Evolutionary conservation across 1,139 yeast genomes (phyloP), one percentile per base, ranked within the genome.

Genomic region (Suhomyces taliae): DNA sequence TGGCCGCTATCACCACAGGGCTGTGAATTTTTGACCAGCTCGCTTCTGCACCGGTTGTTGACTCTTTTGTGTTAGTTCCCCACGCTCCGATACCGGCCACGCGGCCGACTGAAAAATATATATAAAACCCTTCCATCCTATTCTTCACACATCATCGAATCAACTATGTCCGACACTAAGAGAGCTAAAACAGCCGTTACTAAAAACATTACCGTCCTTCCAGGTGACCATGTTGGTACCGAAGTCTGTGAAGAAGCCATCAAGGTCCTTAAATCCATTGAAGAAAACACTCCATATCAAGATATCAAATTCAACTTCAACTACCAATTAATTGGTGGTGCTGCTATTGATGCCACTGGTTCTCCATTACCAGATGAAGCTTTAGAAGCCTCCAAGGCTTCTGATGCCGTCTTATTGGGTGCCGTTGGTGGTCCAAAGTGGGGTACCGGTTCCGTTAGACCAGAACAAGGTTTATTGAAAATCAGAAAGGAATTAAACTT

Each of bases 401-500:
- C 98, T 1, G 96, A 93, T 65, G 99, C 99, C 34, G 96, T 93
- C 15, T 74, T 93, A 53, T 78, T 93, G 49, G 99, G 99, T 54
- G 97, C 99, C 6, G 99, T 93, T 27, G 99, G 99, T 54, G 99
- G 99, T 29, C 99, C 99, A 51, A 93, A 93, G 71, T 93, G 99
- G 99, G 95, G 95, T 34, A 88, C 97, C 34, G 97, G 93, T 31
- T 62, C 79, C 12, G 97, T 93, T 43, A 85, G 99, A 72, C 99
- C 99, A 43, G 99, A 93, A 70, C 98, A 90, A 70, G 99, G 99
- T 51, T 79, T 93, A 59, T 79, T 93, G 56, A 81, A 90, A 72
- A 91, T 93, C 67, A 83, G 99, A 71, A 93, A 93, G 69, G 99
- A 90, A 67, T 81, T 93, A 66, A 89, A 87, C 67, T 76, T 93